Evolutionary conservation across 1,284 basidiomycete species (phyloP).

Genomic region (Pholiota adiposa): DNA sequence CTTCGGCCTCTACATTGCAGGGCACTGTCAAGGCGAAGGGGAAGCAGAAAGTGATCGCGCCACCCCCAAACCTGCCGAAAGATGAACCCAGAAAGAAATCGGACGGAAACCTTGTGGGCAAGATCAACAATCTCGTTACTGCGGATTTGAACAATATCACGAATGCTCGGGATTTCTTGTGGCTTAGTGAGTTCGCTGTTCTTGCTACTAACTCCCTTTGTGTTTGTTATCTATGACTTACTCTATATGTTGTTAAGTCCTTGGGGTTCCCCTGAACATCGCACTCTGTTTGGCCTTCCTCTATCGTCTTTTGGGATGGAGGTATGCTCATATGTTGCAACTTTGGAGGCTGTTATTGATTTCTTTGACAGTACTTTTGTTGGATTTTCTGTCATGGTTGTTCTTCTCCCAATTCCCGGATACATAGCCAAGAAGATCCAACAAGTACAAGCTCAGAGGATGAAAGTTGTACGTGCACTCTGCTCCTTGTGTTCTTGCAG

Average conservation of each 20-base stretch:
- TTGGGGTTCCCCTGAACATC: conserved; percentile 50
- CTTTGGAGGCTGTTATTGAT: too few relatives aligned
- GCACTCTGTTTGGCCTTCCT: conserved; percentile 46
- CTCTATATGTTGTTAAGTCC: conserved; percentile 16
- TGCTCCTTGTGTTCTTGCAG: too few relatives aligned
- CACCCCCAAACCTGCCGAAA: neutral
- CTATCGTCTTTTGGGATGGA: conserved; percentile 51
- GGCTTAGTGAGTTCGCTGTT: conserved; percentile 21
- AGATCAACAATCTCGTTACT: conserved; percentile 61
- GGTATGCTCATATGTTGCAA: too few relatives aligned
- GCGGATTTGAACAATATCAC: conserved; percentile 51
- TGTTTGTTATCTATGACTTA: neutral
- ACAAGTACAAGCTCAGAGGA: conserved; percentile 24
- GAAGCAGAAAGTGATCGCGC: neutral
- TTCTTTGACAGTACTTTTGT: conserved; percentile 42
- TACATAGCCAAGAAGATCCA: conserved; percentile 31
- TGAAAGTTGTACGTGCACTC: conserved; percentile 6
- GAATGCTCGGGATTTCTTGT: conserved; percentile 44
- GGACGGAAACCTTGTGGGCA: conserved; percentile 48
- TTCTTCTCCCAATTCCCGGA: conserved; percentile 39
- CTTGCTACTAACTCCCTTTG: too few relatives aligned
- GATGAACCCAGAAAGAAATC: conserved; percentile 15
- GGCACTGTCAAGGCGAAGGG: neutral
- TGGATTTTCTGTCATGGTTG: conserved; percentile 51
- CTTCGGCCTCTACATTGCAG: conserved; percentile 3